phyloP scores from a whole-genome alignment of 768 basidiomycete genomes.

The Gymnopilus junonius region DNA sequence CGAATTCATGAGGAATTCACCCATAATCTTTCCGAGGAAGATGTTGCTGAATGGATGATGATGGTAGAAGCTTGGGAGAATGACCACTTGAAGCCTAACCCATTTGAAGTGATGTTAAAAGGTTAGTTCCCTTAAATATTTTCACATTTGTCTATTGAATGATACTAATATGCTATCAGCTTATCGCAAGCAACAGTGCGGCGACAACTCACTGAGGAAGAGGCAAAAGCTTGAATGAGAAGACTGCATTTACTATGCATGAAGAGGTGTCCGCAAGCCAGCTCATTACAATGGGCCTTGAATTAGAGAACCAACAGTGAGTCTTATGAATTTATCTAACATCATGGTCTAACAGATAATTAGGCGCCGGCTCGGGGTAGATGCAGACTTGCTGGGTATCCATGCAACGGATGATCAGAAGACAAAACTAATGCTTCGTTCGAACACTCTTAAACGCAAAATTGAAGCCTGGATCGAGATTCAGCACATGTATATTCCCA shows the following conservation, averaged over 20 bases:
- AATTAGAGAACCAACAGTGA: neutral
- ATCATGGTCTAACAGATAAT: neutral
- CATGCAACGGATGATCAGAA: neutral
- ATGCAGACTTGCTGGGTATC: neutral
- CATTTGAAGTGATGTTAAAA: neutral
- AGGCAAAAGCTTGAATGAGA: neutral
- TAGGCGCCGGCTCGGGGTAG: neutral
- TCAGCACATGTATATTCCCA: neutral
- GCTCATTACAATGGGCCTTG: neutral
- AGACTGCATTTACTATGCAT: neutral
- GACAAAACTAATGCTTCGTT: neutral
- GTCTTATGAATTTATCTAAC: neutral
- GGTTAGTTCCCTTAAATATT: neutral
- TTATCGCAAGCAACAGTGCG: neutral
- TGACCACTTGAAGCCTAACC: neutral
- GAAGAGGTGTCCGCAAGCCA: neutral
- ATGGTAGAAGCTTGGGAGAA: neutral
- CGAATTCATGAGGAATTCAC: neutral
- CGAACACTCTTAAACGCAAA: neutral
- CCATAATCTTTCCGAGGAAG: neutral
- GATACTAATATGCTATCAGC: neutral
- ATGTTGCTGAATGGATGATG: neutral
- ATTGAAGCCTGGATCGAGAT: neutral
- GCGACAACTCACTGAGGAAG: neutral
- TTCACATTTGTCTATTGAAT: neutral